These are phyloP conservation scores for Sphenostylis stenocarpa DNA, from an alignment of 306 rosid species.

Conservation along the genomic window DNA sequence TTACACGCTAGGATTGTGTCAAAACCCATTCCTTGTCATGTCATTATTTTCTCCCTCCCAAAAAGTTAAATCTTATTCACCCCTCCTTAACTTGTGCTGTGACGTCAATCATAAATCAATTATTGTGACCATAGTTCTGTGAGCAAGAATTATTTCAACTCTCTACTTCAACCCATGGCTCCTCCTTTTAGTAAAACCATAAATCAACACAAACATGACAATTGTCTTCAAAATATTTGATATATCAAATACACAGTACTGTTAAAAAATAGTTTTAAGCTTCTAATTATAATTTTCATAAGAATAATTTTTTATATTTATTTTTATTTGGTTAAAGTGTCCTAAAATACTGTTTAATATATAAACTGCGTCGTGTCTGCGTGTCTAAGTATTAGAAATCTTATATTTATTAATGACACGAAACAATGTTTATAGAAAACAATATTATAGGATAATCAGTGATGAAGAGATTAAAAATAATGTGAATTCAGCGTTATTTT, in stretches of 20 bases:
- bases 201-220: neutral
- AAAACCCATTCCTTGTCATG: neutral
- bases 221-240: neutral
- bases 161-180: neutral
- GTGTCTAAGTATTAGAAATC: no score
- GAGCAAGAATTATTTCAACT: neutral
- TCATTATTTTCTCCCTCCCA: neutral
- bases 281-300: neutral
- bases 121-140: neutral
- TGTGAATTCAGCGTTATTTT: no score
- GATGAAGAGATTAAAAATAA: no score
- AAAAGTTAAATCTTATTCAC: neutral
- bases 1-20: neutral
- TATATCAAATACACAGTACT: neutral
- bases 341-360: neutral
- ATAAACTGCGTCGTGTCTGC: neutral
- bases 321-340: neutral
- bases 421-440: no score
- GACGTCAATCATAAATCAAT: neutral
- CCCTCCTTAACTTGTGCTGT: neutral
- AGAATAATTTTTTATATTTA: neutral
- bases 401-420: no score
- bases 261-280: neutral
- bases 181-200: neutral
- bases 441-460: no score